A percentile compares a stretch with the other conserved stretches of the same genome.
phyloP scores from a whole-genome alignment of 306 rosid species.

The Adenanthera pavonina region DNA sequence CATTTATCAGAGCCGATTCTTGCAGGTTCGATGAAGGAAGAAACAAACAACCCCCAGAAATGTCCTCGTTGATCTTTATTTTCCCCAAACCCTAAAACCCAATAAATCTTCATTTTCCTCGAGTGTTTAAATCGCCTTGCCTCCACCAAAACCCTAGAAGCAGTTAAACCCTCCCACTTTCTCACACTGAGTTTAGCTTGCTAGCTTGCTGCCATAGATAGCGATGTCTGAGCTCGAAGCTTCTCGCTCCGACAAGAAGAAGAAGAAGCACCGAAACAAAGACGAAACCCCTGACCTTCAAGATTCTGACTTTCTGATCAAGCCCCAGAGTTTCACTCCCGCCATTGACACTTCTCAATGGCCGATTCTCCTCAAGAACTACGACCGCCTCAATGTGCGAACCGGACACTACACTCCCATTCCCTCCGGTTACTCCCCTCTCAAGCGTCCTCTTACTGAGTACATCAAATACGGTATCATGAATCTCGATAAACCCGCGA shows the following conservation, averaged over 20 bases:
- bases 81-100: not conserved
- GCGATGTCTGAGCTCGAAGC: slow-evolving; percentile 52
- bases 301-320: slow-evolving; percentile 61
- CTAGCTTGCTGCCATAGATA: not conserved
- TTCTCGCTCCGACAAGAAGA: slow-evolving; percentile 60
- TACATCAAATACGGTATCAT: slow-evolving; percentile 76
- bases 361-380: slow-evolving; percentile 88
- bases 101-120: slow-evolving; percentile 8
- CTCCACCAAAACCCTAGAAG: slow-evolving; percentile 16
- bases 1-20: not conserved
- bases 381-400: slow-evolving; percentile 83
- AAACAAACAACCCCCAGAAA: not conserved
- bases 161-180: not conserved
- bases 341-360: slow-evolving; percentile 76
- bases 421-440: slow-evolving; percentile 74
- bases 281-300: slow-evolving; percentile 24
- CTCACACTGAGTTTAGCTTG: not conserved
- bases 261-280: slow-evolving; percentile 52
- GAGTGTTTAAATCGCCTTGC: not conserved
- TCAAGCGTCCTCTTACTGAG: slow-evolving; percentile 74
- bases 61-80: not conserved
- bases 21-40: not conserved
- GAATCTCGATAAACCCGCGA: slow-evolving; percentile 84
- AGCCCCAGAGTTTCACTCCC: slow-evolving; percentile 72
- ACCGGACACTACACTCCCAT: slow-evolving; percentile 91